Percentiles rank a stretch among this genome's conserved stretches.
Evolutionary conservation across 345 rosid genomes (phyloP).

Genomic region (Pistacia integerrima): DNA sequence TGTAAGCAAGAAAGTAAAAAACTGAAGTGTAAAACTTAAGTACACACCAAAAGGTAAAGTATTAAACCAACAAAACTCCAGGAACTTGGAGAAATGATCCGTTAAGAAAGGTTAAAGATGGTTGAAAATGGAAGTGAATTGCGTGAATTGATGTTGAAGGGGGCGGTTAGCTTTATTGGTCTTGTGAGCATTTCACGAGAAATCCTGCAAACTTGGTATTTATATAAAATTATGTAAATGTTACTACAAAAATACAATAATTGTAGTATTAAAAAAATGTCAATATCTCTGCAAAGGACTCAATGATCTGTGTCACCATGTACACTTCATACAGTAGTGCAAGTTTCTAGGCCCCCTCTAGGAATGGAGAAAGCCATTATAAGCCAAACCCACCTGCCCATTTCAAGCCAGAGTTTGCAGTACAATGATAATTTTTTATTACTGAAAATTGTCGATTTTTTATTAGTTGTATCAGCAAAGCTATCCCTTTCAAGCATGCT

Average conservation of each 20-base stretch:
- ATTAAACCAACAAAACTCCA: background rate
- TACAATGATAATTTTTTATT: background rate
- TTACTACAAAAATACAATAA: background rate
- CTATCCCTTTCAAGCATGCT: background rate
- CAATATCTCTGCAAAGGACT: background rate
- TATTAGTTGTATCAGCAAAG: background rate
- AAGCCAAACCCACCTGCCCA: constrained; percentile 31
- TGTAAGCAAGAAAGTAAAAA: constrained; percentile 2
- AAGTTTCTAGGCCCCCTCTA: constrained; percentile 27
- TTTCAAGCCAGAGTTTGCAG: background rate
- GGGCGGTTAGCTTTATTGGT: constrained; percentile 30
- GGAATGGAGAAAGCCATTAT: constrained; percentile 4
- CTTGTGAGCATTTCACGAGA: constrained; percentile 57
- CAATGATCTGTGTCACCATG: background rate
- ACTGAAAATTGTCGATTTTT: background rate
- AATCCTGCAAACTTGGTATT: constrained; percentile 22
- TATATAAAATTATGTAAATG: background rate
- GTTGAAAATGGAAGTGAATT: constrained; percentile 28
- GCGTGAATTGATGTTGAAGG: constrained; percentile 40
- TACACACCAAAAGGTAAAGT: constrained; percentile 5
- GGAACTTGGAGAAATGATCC: background rate
- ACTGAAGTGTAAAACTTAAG: background rate
- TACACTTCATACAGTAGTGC: background rate
- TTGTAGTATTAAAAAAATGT: background rate
- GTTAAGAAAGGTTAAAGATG: constrained; percentile 8